Conservation (phyloP, 352 stramenopile species). For the Pythium sp. region DNA sequence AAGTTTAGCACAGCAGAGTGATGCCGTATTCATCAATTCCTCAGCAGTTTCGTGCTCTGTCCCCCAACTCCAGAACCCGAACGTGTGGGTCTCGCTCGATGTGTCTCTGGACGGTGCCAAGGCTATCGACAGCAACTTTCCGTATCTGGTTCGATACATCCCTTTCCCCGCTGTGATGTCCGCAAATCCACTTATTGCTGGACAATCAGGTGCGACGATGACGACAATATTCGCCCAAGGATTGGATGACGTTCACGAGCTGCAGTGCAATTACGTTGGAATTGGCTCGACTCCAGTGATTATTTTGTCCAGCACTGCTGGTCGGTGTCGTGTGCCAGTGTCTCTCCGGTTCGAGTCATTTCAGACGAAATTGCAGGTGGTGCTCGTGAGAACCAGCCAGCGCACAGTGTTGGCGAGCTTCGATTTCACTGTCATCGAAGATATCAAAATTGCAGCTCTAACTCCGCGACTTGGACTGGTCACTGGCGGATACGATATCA, state of each 20-base stretch:
- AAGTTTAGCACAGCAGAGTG: constrained; percentile 8
- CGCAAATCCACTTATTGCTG: constrained; percentile 13
- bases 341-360: constrained; percentile 11
- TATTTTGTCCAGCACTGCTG: constrained; percentile 9
- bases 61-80: constrained; percentile 21
- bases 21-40: constrained; percentile 25
- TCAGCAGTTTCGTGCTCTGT: constrained; percentile 28
- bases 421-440: constrained; percentile 6
- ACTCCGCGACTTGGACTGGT: constrained; percentile 16
- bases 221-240: constrained; percentile 22
- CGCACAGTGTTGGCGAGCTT: constrained; percentile 8
- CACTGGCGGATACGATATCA: constrained; percentile 10
- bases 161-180: constrained; percentile 27
- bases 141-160: constrained; percentile 32
- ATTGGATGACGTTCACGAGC: constrained; percentile 6
- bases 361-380: constrained; percentile 5
- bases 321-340: constrained; percentile 12
- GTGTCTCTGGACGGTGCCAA: constrained; percentile 21
- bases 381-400: constrained; percentile 1
- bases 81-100: constrained; percentile 28
- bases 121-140: background rate
- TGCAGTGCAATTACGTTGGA: constrained; percentile 15
- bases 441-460: constrained; percentile 2
- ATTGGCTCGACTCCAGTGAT: constrained; percentile 11
- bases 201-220: constrained; percentile 19